Conservation (phyloP, 495 filamentous ascomycete genomes). For the Aspergillus ellipticus region DNA sequence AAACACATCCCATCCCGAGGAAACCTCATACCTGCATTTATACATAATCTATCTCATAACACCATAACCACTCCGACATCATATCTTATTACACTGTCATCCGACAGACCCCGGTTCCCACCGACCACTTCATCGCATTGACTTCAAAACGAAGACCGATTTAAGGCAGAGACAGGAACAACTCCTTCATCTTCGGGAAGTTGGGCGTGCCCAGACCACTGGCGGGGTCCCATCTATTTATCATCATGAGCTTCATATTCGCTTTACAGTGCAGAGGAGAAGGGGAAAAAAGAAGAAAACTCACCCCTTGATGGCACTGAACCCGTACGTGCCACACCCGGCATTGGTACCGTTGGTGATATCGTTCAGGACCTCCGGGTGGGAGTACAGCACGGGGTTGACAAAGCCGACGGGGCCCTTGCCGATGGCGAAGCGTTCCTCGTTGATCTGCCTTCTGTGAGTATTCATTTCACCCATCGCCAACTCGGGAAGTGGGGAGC, state of each 20-base stretch:
- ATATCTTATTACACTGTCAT: background rate
- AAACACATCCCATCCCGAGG: no score
- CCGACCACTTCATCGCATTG: no score
- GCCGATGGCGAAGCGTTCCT: slow-evolving; percentile 52
- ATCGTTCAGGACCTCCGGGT: slow-evolving; percentile 60
- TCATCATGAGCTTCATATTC: background rate
- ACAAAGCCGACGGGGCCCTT: slow-evolving; percentile 58
- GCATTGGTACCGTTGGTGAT: slow-evolving; percentile 57
- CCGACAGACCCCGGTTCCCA: no score
- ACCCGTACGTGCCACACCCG: slow-evolving; percentile 56
- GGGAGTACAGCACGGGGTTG: slow-evolving; percentile 57
- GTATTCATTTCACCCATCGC: no score
- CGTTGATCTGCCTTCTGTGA: slow-evolving; percentile 62
- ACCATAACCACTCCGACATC: background rate
- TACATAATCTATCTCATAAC: background rate
- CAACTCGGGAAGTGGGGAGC: no score
- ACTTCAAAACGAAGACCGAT: no score
- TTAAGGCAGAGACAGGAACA: slow-evolving; percentile 33
- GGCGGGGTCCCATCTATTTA: slow-evolving; percentile 58
- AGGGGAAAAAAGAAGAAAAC: background rate
- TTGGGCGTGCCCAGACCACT: slow-evolving; percentile 59
- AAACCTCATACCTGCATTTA: background rate
- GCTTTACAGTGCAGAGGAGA: no score
- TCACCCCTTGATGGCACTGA: slow-evolving; percentile 42
- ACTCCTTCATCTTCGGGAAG: slow-evolving; percentile 46